Base-by-base conservation (phyloP, 306 rosid genomes). In the Sindora glabra region DNA sequence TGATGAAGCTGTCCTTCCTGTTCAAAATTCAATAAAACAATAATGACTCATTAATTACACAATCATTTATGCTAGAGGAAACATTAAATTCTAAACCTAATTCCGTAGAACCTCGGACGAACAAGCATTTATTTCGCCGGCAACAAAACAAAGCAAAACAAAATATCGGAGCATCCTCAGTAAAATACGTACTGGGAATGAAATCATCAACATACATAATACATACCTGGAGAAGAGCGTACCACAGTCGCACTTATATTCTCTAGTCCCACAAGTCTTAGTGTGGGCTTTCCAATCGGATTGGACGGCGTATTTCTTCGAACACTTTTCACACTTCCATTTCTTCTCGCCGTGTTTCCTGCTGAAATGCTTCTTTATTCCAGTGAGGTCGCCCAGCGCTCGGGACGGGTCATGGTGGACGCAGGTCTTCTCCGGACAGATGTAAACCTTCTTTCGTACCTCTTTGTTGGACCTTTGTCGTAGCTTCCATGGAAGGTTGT, bases 221-320 rank as follows among this genome's bases (percentile, higher is more conserved):
- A 3, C 24, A n/a, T 58, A 87, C 96, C 97, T 83, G 70, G 96
- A 91, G 70, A 91, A 91, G 56, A 88, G 95, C 54, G 96, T 91
- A 30, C 98, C 98, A 70, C 96, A 91, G 67, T 91, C 96, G 15
- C 98, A 91, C 68, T 86, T 91, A 40, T 88, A 91, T 69, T 91
- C 98, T 62, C 98, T 64, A 25, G 98, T 91, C 5, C 98, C 98
- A 62, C 98, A 91, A 1, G 98, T 91, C 64, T 91, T 91, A 45
- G 83, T 75, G 76, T 91, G 98, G 59, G 98, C 98, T 68, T 91
- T 91, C 98, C 98, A 91, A 63, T 91, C 96, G 0, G 96, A 91
- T 49, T 88, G 98, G 37, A 91, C 96, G 0, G 98, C 98, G 48
- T 91, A 91, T 67, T 88, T 91, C 84, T 91, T 91, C 0, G 98